Evolutionary conservation across 305 asterid genomes (phyloP), one percentile per base, ranked within the genome.

Genomic region (Striga hermonthica): DNA sequence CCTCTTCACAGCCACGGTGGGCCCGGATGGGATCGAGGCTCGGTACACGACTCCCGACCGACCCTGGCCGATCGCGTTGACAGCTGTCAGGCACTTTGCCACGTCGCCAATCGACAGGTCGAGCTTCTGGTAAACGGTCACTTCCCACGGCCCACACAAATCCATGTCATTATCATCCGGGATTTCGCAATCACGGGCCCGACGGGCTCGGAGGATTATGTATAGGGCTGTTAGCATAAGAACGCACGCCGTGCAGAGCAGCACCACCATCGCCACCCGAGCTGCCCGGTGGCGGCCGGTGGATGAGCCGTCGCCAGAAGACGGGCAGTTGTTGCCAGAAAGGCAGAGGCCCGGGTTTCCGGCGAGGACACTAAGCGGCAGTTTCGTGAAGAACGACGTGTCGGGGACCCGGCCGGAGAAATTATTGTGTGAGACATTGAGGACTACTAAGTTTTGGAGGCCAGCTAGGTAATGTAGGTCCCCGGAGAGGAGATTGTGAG

Each of bases 351-450:
- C 69, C 0, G 85, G 81, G 62, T 91, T 91, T 13, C 87, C 95
- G 1, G 88, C 72, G 4, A 85, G 79, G 68, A 82, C 93, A 35
- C 74, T 83, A 49, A 85, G 79, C 10, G 98, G 97, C 9, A 91
- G 77, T 72, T 87, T 89, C 38, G 89, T 53, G 74, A 89, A 91
- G 73, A 91, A 89, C 4, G 84, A 37, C 1, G 95, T 89, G 70
- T 85, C 87, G 1, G 98, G 98, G 58, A 91, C 88, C 10, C 73
- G 88, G 3, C 98, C 98, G 4, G 91, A 83, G 71, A 91, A 89
- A 66, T 87, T 79, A 72, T 91, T 91, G 66, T 81, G 68, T 31
- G 98, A 91, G 28, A 91, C 79, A 62, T 91, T 89, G 68, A 91
- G 81, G 4, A 79, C 95, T 65, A 91, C 97, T 0, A 91, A 89